Evolutionary conservation across 768 basidiomycete genomes (phyloP).

Genomic region (Leucogyrophana mollusca): DNA sequence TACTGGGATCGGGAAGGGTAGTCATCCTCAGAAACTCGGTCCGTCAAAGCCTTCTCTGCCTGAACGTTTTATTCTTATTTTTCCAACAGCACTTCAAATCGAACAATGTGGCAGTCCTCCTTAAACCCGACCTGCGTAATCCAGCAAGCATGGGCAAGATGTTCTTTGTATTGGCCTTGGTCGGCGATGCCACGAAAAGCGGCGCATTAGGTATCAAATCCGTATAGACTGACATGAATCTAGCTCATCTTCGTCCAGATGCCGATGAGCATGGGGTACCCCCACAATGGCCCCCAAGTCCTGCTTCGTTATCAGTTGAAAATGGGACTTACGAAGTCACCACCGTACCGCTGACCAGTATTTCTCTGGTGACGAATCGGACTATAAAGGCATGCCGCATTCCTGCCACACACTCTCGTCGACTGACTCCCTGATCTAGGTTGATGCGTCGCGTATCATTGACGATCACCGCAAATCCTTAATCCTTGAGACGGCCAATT

Average conservation of each 20-base stretch:
- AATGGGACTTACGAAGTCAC: constrained; percentile 66
- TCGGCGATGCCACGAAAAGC: constrained; percentile 59
- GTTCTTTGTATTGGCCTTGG: constrained; percentile 73
- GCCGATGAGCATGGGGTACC: constrained; percentile 53
- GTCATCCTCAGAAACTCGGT: constrained; percentile 84
- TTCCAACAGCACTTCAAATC: constrained; percentile 66
- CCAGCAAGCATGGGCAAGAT: constrained; percentile 44
- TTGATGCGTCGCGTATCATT: constrained; percentile 68
- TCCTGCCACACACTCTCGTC: background rate
- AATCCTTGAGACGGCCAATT: constrained; percentile 55
- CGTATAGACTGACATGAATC: background rate
- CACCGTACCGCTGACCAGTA: constrained; percentile 65
- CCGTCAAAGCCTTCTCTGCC: constrained; percentile 23
- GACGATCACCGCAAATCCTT: constrained; percentile 60
- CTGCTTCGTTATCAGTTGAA: constrained; percentile 44
- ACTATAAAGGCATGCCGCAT: constrained; percentile 59
- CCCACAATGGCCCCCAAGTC: constrained; percentile 75
- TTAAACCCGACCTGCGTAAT: constrained; percentile 61
- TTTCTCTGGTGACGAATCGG: constrained; percentile 70
- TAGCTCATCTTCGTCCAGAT: constrained; percentile 40
- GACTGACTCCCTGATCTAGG: constrained; percentile 37
- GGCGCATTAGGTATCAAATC: constrained; percentile 46
- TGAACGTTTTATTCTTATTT: constrained; percentile 2
- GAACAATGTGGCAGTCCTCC: constrained; percentile 67
- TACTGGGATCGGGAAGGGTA: constrained; percentile 71